phyloP scores from a whole-genome alignment of 176 grass and related monocot species.

The Phyllostachys edulis region DNA sequence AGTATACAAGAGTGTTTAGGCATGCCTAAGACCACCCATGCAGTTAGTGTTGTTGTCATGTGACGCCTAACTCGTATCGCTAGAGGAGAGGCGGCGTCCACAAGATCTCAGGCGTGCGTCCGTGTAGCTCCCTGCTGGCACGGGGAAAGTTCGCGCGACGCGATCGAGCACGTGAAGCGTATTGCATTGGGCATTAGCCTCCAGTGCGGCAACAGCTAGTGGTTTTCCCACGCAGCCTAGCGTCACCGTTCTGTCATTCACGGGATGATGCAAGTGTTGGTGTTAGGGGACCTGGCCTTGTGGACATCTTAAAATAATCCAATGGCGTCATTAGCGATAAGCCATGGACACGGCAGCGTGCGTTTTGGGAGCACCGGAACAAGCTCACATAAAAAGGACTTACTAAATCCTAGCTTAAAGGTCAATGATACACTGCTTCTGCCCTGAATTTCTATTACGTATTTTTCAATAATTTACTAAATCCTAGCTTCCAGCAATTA shows the following conservation, averaged over 20 bases:
- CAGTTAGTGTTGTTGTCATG: too few species aligned
- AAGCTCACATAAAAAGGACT: not conserved
- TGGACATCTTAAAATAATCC: constrained; percentile 11
- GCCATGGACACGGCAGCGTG: constrained; percentile 9
- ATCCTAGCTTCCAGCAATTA: not conserved
- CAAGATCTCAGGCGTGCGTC: not conserved
- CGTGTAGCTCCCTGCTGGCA: not conserved
- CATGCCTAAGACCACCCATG: not conserved
- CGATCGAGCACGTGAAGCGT: constrained; percentile 15
- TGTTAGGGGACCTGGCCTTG: not conserved
- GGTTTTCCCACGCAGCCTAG: constrained; percentile 25
- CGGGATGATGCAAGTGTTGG: not conserved
- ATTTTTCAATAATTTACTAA: not conserved
- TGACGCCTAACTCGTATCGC: not conserved
- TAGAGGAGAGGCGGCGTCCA: not conserved
- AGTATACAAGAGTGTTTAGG: not conserved
- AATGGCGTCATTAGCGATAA: not conserved
- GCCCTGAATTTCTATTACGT: not conserved
- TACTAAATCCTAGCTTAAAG: not conserved
- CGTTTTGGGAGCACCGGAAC: not conserved
- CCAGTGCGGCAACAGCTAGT: not conserved
- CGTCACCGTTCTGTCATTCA: constrained; percentile 34
- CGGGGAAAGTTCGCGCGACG: not conserved
- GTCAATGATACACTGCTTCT: not conserved
- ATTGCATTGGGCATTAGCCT: not conserved